phyloP scores from a whole-genome alignment of 176 grass and related monocot genomes.

The Oryza officinalis region DNA sequence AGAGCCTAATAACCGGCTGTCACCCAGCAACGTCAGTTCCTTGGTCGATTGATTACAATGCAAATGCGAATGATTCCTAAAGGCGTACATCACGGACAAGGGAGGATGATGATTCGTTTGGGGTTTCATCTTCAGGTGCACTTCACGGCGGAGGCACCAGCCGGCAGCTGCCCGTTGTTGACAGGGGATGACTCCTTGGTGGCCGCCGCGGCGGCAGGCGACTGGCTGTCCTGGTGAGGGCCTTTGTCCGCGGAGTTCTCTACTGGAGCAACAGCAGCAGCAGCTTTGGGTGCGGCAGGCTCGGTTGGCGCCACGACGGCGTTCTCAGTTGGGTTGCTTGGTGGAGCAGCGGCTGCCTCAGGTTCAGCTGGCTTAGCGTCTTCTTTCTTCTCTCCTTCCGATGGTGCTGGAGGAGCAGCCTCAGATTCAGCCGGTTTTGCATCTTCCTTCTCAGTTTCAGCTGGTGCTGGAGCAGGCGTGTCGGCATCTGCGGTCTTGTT shows the following conservation, averaged over 20 bases:
- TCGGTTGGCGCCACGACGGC: conserved; percentile 17
- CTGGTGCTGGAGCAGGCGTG: conserved; percentile 17
- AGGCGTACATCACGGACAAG: background rate
- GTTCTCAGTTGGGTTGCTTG: conserved; percentile 39
- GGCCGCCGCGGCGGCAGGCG: background rate
- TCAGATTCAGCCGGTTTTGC: conserved; percentile 14
- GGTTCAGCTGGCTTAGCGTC: conserved; percentile 23
- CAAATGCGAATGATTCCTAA: conserved; percentile 38
- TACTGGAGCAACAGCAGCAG: conserved; percentile 15
- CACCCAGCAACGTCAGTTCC: conserved; percentile 52
- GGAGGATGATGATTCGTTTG: background rate
- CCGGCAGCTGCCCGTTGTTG: conserved; percentile 51
- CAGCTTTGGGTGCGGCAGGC: conserved; percentile 15
- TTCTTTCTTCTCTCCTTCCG: conserved; percentile 24
- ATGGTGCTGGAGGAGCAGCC: background rate
- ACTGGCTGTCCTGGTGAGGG: conserved; percentile 30
- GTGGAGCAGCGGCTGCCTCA: conserved; percentile 19
- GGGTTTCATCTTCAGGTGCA: conserved; percentile 33
- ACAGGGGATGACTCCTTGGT: conserved; percentile 19
- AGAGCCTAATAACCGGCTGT: conserved; percentile 35
- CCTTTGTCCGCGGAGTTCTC: conserved; percentile 31
- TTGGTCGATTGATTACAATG: conserved; percentile 44
- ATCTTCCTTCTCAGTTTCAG: conserved; percentile 15
- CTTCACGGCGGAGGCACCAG: conserved; percentile 44
- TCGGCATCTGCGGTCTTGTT: conserved; percentile 37